Evolutionary conservation across 75 land plant species (phyloP).

Genomic region (Larix kaempferi): DNA sequence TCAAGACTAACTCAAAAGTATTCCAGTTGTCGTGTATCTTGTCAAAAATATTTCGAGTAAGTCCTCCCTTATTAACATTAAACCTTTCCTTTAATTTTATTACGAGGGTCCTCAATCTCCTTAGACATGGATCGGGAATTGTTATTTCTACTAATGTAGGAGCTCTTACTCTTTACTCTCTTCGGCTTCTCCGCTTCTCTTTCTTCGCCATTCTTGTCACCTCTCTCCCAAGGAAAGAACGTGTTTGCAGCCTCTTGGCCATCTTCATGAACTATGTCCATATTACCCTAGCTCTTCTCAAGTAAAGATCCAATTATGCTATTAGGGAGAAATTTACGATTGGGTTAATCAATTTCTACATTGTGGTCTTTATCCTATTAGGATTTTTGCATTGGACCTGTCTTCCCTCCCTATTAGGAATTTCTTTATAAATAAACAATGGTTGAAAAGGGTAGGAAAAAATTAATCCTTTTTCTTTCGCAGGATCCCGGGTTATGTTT

Average conservation of each 20-base stretch:
- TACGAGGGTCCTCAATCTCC: conserved; percentile 66
- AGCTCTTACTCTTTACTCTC: conserved; percentile 51
- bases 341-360: not conserved
- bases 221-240: conserved; percentile 75
- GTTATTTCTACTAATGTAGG: conserved; percentile 94
- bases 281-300: conserved; percentile 45
- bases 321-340: conserved; percentile 14
- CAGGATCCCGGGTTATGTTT: too few relatives aligned
- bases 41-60: conserved; percentile 61
- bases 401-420: conserved; percentile 16
- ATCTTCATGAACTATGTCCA: conserved; percentile 22
- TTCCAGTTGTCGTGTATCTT: too few relatives aligned
- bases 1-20: too few relatives aligned
- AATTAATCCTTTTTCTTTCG: too few relatives aligned
- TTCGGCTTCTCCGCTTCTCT: conserved; percentile 22
- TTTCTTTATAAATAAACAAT: too few relatives aligned
- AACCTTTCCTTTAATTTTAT: conserved; percentile 57
- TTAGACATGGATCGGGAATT: conserved; percentile 78
- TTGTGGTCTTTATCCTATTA: conserved; percentile 14
- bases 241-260: conserved; percentile 7
- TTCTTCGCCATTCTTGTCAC: conserved; percentile 11
- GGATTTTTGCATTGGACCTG: conserved; percentile 11
- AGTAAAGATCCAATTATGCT: conserved; percentile 57
- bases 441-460: conserved; percentile 16
- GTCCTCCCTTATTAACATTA: conserved; percentile 72